A percentile compares a stretch with the other conserved stretches of the same genome.
These are phyloP conservation scores for Lentinula detonsa DNA, from an alignment of 768 basidiomycete species.

Conservation along the genomic window DNA sequence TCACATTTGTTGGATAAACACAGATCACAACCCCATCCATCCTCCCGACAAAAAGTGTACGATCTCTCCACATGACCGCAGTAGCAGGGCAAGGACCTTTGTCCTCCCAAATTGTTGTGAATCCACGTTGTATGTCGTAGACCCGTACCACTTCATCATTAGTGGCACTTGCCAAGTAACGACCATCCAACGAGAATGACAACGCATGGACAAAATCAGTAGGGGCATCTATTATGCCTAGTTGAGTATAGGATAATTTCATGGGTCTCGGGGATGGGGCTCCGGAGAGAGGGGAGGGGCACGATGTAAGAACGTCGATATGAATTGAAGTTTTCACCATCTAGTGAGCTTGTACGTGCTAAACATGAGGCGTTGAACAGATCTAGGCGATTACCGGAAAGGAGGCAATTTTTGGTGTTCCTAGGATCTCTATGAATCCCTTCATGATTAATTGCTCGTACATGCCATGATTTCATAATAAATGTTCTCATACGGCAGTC, in stretches of 20 bases:
- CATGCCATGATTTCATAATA: too few relatives aligned
- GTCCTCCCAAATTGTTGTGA: background rate
- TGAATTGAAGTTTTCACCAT: background rate
- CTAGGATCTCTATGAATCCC: too few relatives aligned
- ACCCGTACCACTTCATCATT: background rate
- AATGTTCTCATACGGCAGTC: too few relatives aligned
- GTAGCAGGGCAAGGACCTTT: background rate
- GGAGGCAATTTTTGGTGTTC: too few relatives aligned
- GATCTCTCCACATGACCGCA: background rate
- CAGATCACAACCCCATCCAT: background rate
- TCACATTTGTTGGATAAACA: too few relatives aligned
- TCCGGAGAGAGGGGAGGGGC: too few relatives aligned
- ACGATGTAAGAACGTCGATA: background rate
- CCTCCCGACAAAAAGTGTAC: background rate
- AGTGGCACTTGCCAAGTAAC: background rate
- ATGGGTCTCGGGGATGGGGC: background rate
- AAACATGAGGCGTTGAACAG: too few relatives aligned
- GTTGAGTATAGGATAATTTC: background rate
- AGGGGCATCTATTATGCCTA: background rate
- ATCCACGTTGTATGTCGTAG: background rate
- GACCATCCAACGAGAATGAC: background rate
- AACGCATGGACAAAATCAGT: background rate
- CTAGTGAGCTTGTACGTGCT: too few relatives aligned
- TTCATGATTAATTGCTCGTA: too few relatives aligned
- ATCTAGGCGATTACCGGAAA: too few relatives aligned